Conservation (phyloP, 805 yeast species). For the Priceomyces melissophilus region DNA sequence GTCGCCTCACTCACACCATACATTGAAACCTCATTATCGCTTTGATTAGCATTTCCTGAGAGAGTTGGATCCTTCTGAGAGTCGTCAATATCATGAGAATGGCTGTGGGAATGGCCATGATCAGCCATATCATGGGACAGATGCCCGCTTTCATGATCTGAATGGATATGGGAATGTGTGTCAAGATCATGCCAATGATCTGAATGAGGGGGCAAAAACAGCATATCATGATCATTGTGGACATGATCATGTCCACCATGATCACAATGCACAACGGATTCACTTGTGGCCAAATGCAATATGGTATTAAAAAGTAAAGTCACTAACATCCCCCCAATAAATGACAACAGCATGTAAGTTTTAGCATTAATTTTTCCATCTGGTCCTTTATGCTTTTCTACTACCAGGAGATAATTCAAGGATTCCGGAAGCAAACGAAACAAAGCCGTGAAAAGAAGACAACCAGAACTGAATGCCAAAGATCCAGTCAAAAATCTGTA, state of each 20-base stretch:
- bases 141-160: conserved; percentile 1
- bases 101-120: not conserved
- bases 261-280: conserved; percentile 81
- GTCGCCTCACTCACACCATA: not conserved
- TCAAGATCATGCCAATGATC: conserved; percentile 13
- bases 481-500: conserved; percentile 69
- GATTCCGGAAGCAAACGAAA: conserved; percentile 76
- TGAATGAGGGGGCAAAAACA: not conserved
- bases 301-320: conserved; percentile 61
- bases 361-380: conserved; percentile 19
- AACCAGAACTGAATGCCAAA: conserved; percentile 76
- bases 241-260: conserved; percentile 44
- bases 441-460: conserved; percentile 74
- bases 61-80: not conserved
- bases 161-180: conserved; percentile 13
- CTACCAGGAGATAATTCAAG: conserved; percentile 38
- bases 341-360: conserved; percentile 41
- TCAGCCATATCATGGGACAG: not conserved
- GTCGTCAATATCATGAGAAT: not conserved
- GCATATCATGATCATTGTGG: too few species aligned
- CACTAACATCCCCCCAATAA: conserved; percentile 55
- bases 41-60: not conserved
- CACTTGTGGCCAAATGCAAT: conserved; percentile 73
- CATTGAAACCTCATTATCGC: not conserved
- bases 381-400: conserved; percentile 3